These are phyloP conservation scores for Abelmoschus esculentus DNA, from an alignment of 345 rosid genomes.

Conservation along the genomic window DNA sequence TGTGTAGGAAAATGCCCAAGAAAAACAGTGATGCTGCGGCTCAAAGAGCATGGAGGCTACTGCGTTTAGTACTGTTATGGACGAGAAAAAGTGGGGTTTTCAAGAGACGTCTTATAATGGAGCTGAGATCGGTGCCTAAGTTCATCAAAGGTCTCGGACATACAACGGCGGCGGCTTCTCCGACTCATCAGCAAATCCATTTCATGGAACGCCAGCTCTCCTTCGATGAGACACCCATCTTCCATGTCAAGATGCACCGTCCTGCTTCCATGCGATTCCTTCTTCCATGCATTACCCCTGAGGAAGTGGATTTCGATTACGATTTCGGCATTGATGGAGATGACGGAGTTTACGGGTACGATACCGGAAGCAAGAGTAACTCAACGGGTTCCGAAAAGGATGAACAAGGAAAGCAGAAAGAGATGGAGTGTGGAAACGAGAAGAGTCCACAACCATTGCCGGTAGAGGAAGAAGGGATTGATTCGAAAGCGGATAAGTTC, in stretches of 20 bases:
- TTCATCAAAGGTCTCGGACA: slow-evolving; percentile 41
- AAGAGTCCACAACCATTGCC: neutral
- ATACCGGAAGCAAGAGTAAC: slow-evolving; percentile 20
- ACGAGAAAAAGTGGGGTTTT: slow-evolving; percentile 64
- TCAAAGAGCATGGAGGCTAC: slow-evolving; percentile 43
- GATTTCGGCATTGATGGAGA: slow-evolving; percentile 32
- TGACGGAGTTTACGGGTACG: slow-evolving; percentile 22
- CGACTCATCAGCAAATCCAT: slow-evolving; percentile 15
- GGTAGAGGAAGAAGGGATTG: slow-evolving; percentile 57
- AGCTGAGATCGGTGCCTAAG: slow-evolving; percentile 44
- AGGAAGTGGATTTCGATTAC: slow-evolving; percentile 43
- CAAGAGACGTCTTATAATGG: slow-evolving; percentile 41
- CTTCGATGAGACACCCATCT: slow-evolving; percentile 71
- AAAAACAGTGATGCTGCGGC: slow-evolving; percentile 21
- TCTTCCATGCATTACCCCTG: slow-evolving; percentile 65
- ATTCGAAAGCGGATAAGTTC: slow-evolving; percentile 77
- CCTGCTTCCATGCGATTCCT: slow-evolving; percentile 54
- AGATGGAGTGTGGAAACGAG: slow-evolving; percentile 10
- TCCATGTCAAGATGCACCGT: slow-evolving; percentile 59
- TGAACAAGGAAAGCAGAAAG: slow-evolving; percentile 5
- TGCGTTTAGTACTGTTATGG: slow-evolving; percentile 57
- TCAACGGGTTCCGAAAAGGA: slow-evolving; percentile 1
- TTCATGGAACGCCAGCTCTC: slow-evolving; percentile 71
- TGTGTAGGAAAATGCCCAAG: slow-evolving; percentile 21
- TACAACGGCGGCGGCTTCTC: slow-evolving; percentile 12